phyloP scores from a whole-genome alignment of 495 filamentous ascomycete species.

The Trypethelium eluteriae region DNA sequence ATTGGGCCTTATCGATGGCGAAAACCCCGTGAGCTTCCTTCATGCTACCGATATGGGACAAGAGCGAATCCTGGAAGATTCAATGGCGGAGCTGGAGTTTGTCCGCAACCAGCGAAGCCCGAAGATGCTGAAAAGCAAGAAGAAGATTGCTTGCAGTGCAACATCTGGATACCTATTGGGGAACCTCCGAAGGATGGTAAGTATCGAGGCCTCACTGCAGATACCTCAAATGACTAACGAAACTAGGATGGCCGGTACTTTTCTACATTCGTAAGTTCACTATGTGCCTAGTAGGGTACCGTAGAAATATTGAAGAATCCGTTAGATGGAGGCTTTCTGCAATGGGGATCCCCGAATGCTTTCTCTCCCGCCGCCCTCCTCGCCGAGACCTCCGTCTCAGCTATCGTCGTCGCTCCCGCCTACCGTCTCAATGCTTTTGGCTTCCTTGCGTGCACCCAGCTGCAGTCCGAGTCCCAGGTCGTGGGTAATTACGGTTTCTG shows the following conservation, averaged over 20 bases:
- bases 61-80: conserved; percentile 31
- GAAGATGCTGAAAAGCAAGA: conserved; percentile 26
- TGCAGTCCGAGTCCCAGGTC: conserved; percentile 22
- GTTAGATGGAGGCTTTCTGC: conserved; percentile 51
- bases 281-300: neutral
- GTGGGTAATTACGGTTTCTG: conserved; percentile 36
- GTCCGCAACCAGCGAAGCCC: conserved; percentile 36
- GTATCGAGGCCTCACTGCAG: too few relatives aligned
- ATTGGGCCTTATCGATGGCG: conserved; percentile 38
- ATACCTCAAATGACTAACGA: neutral
- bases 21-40: conserved; percentile 37
- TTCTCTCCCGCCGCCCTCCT: conserved; percentile 27
- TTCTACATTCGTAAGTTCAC: conserved; percentile 36
- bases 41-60: conserved; percentile 36
- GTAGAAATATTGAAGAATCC: neutral
- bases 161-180: conserved; percentile 40
- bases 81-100: conserved; percentile 35
- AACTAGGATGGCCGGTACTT: conserved; percentile 35
- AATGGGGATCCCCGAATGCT: conserved; percentile 47
- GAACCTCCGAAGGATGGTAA: conserved; percentile 25
- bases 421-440: conserved; percentile 39
- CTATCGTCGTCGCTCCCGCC: conserved; percentile 34
- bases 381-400: conserved; percentile 29
- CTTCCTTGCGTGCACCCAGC: conserved; percentile 33
- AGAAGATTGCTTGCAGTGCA: conserved; percentile 45